Evolutionary conservation across 2,329 filamentous ascomycete genomes (phyloP).

Genomic region (Aspergillus fumigatiaffinis): DNA sequence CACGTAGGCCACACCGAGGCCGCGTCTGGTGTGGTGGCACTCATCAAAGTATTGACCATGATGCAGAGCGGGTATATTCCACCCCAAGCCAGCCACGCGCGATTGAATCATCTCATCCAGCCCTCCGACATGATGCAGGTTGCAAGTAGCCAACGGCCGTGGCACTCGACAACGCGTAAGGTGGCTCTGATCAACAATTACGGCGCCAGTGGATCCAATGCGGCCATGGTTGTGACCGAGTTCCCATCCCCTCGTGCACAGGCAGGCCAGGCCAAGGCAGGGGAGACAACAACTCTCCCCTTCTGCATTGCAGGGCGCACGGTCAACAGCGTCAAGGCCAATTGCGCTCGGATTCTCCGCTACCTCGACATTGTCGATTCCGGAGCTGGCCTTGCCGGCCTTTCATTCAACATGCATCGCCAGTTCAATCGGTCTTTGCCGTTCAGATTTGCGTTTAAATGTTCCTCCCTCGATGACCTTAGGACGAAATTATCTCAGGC

Average conservation of each 20-base stretch:
- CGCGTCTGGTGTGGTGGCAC: constrained; percentile 27
- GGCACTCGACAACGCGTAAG: not conserved
- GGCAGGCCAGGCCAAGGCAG: not conserved
- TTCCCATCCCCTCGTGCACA: not conserved
- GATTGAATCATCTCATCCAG: constrained; percentile 20
- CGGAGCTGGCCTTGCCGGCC: constrained; percentile 17
- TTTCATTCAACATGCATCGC: constrained; percentile 30
- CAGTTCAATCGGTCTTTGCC: constrained; percentile 11
- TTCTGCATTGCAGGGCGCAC: constrained; percentile 1
- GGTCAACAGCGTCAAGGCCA: not conserved
- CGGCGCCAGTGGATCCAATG: constrained; percentile 26
- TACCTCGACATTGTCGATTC: constrained; percentile 16
- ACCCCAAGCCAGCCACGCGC: constrained; percentile 22
- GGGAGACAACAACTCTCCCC: constrained; percentile 12
- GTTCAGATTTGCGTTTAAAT: constrained; percentile 6
- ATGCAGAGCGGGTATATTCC: constrained; percentile 24
- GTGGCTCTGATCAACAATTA: constrained; percentile 28
- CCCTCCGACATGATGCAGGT: constrained; percentile 17
- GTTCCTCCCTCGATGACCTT: constrained; percentile 10
- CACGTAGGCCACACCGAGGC: constrained; percentile 33
- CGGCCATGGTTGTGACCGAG: constrained; percentile 25
- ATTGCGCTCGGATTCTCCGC: not conserved
- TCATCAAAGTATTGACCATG: constrained; percentile 31
- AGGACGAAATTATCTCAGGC: not conserved
- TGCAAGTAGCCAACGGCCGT: constrained; percentile 9